Base-by-base conservation (phyloP, 2,329 filamentous ascomycete species). In the Alternaria postmessia region DNA sequence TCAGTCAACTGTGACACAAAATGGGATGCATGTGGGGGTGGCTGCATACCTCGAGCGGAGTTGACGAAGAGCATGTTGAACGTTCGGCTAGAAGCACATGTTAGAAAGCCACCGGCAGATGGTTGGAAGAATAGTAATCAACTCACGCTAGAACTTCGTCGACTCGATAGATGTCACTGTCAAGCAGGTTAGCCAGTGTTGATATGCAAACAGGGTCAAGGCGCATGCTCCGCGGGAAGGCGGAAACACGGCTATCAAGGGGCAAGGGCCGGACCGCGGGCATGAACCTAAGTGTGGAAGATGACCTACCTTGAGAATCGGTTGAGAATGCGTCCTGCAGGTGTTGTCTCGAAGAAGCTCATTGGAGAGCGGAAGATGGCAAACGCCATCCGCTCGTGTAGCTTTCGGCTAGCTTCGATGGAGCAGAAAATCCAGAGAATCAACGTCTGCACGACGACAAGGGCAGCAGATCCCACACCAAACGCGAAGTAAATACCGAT, bases 391-490 rank as follows among this genome's bases (percentile, higher is more conserved):
- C 92, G 87, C 81, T 98, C 95, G 77, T 99, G 95, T 57, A 99
- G 85, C 81, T 98, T 99, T 64, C 95, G 88, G 20, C 94, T 97
- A 51, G 95, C 95, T 87, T 99, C 95, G 64, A 99, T 99, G 5
- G 95, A 98, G 81, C 96, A 99, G 82, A 99, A 98, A 67, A 99
- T 98, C 95, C 95, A 99, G 28, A 99, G 84, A 65, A 99, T 93
- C 69, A 99, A 82, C 6, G 94, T 98, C 80, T 98, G 95, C 30
- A 96, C 75, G 42, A 98, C 93, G 3, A 96, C 94, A 65, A 99
- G 84, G 43, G 87, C 85, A 41, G 95, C 91, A 26, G 92, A 90
- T 32, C 94, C 94, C 52, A 99, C 87, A 48, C 95, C 96, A 79
- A 99, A 92, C 16, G 91, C 93, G 80, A 99, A 95, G 81, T 99